Evolutionary conservation across 495 filamentous ascomycete genomes (phyloP), one percentile per base, ranked within the genome.

Genomic region (Terfezia boudieri): DNA sequence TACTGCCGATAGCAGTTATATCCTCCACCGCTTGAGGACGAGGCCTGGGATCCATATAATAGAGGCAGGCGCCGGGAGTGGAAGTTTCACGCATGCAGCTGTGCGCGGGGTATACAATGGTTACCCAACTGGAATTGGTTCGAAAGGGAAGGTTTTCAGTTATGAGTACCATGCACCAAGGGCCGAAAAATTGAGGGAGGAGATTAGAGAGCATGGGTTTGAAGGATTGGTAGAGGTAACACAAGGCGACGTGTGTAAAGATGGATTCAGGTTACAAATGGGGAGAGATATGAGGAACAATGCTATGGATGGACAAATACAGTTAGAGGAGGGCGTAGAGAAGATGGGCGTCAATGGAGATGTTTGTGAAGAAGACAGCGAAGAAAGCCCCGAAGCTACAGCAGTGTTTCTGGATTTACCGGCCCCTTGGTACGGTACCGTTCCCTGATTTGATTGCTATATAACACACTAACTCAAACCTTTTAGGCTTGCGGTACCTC

Each of bases 1-100:
- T 64, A 94, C 86, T 1, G 86, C 92, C 9, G 90, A 98, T 67
- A 94, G 93, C 69, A 93, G 87, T 68, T 98, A 90, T 64, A 81
- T 98, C 38, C 74, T 98, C 22, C 86, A 94, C 64, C 75, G 86
- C 50, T 72, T 98, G 51, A 78, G 84, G 12, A 89, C 80, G 2
- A 70, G 84, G 22, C 86, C 90, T 0, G 92, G 90, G 2, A 76
- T 74, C 9, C 75, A 74, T 9, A 64, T 98, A 10, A 90, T 98
- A 51, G 90, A 98, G 68, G 92, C 90, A 2, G 90, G 90, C 20
- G 85, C 89, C 0, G 90, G 90, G 0, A 94, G 86, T 67, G 90
- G 90, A 9, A 88, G 82, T 35, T 98, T 98, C 67, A 94, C 88
- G 10, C 90, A 98, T 62, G 90, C 90, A 0, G 74, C 86, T 2